phyloP scores from a whole-genome alignment of 495 filamentous ascomycete genomes.

The Annulohypoxylon moriforme region DNA sequence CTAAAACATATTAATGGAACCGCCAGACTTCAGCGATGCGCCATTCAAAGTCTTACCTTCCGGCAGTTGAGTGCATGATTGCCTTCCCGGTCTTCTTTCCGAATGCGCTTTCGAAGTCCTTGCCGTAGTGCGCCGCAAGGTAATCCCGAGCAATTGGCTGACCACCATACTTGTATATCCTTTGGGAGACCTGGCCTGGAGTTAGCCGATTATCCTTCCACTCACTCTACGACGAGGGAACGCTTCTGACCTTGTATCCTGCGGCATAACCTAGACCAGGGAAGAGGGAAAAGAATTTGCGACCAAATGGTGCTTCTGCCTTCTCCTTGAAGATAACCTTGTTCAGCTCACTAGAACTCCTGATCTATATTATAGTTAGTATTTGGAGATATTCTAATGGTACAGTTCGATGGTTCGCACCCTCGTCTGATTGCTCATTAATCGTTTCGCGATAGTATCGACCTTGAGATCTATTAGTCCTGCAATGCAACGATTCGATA shows the following conservation, averaged over 20 bases:
- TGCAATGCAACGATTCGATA: conserved; percentile 32
- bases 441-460: conserved; percentile 96
- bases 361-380: conserved; percentile 62
- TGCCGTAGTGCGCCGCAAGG: conserved; percentile 81
- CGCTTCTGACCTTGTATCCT: conserved; percentile 84
- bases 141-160: conserved; percentile 96
- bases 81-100: conserved; percentile 98
- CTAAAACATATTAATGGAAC: conserved; percentile 55
- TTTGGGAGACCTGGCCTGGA: conserved; percentile 75
- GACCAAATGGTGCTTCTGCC: conserved; percentile 71
- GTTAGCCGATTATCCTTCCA: conserved; percentile 11
- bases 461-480: conserved; percentile 68
- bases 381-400: conserved; percentile 26
- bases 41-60: conserved; percentile 68
- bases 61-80: conserved; percentile 95
- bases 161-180: conserved; percentile 98
- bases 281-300: conserved; percentile 95
- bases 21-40: background rate
- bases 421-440: conserved; percentile 96
- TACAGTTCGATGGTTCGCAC: conserved; percentile 55
- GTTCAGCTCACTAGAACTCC: conserved; percentile 73
- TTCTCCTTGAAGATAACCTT: conserved; percentile 93
- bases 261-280: conserved; percentile 97
- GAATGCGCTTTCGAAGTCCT: conserved; percentile 86
- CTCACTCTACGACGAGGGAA: background rate